These are phyloP conservation scores for Fusarium sp. DNA, from an alignment of 2,329 filamentous ascomycete species.

Conservation along the genomic window DNA sequence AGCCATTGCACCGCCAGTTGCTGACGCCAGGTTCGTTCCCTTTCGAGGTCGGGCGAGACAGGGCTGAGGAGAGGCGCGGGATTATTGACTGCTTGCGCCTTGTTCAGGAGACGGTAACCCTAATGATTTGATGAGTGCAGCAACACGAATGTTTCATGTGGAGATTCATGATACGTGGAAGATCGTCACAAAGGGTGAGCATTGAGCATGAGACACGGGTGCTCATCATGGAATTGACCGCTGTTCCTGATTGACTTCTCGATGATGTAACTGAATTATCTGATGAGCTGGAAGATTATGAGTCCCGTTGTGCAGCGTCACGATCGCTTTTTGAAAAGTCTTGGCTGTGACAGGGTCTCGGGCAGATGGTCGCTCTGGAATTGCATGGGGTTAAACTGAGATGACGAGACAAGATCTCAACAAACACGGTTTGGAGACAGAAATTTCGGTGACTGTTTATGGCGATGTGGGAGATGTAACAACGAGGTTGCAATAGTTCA, in stretches of 20 bases:
- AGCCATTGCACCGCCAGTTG: conserved; percentile 22
- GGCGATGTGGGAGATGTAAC: not conserved
- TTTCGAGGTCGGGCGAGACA: conserved; percentile 27
- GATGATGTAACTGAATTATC: conserved; percentile 26
- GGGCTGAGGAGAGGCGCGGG: conserved; percentile 32
- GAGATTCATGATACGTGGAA: conserved; percentile 32
- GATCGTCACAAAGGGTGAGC: conserved; percentile 22
- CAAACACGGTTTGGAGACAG: not conserved
- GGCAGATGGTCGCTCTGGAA: conserved; percentile 33
- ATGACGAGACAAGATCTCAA: conserved; percentile 8
- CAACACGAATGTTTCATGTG: conserved; percentile 29
- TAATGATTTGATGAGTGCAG: conserved; percentile 27
- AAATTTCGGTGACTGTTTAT: not conserved
- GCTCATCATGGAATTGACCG: conserved; percentile 21
- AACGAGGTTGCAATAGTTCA: not conserved
- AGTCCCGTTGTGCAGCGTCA: conserved; percentile 26
- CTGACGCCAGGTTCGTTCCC: conserved; percentile 1
- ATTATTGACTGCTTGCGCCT: conserved; percentile 26
- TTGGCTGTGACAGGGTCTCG: conserved; percentile 41
- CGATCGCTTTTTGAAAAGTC: conserved; percentile 39
- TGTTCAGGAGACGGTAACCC: conserved; percentile 5
- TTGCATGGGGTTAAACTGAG: conserved; percentile 17
- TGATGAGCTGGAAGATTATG: conserved; percentile 28
- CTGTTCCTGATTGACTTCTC: conserved; percentile 22
- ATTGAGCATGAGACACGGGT: not conserved